phyloP scores from a whole-genome alignment of 1,284 basidiomycete genomes.

The Vanrija sp. region DNA sequence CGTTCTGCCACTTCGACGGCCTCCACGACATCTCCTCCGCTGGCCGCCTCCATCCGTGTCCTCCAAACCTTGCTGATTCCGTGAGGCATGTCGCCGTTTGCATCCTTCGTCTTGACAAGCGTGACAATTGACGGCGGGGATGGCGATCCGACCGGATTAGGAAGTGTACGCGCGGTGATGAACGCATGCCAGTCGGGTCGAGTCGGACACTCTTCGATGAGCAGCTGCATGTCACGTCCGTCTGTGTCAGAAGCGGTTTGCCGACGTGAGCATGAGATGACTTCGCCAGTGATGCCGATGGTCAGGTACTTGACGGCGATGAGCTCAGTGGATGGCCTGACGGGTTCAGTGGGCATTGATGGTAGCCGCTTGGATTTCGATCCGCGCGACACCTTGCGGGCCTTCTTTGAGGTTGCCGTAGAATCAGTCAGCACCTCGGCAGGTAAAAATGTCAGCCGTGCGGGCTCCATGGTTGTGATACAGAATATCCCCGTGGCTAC shows the following conservation, averaged over 20 bases:
- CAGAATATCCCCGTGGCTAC: conserved; percentile 19
- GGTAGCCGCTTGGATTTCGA: too few relatives aligned
- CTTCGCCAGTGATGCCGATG: conserved; percentile 8
- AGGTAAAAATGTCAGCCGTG: too few relatives aligned
- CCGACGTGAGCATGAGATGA: neutral
- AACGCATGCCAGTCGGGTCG: conserved; percentile 30
- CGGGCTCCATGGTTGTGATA: conserved; percentile 1
- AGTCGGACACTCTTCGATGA: conserved; percentile 16
- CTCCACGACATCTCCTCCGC: neutral
- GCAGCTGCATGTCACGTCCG: too few relatives aligned
- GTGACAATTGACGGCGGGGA: neutral
- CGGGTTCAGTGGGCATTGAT: too few relatives aligned
- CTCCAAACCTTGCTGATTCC: conserved; percentile 28
- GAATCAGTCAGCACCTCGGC: too few relatives aligned
- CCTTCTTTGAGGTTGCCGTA: neutral
- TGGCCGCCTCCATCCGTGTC: neutral
- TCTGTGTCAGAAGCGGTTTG: fast-evolving
- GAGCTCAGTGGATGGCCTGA: too few relatives aligned
- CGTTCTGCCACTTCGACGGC: conserved; percentile 20
- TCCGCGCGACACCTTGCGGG: neutral
- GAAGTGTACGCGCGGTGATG: neutral
- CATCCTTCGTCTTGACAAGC: conserved; percentile 28
- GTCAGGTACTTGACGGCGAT: neutral
- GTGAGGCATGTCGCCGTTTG: conserved; percentile 11
- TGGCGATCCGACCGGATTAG: neutral